Evolutionary conservation across 2,329 filamentous ascomycete species (phyloP).

Genomic region (Colletotrichum higginsianum): DNA sequence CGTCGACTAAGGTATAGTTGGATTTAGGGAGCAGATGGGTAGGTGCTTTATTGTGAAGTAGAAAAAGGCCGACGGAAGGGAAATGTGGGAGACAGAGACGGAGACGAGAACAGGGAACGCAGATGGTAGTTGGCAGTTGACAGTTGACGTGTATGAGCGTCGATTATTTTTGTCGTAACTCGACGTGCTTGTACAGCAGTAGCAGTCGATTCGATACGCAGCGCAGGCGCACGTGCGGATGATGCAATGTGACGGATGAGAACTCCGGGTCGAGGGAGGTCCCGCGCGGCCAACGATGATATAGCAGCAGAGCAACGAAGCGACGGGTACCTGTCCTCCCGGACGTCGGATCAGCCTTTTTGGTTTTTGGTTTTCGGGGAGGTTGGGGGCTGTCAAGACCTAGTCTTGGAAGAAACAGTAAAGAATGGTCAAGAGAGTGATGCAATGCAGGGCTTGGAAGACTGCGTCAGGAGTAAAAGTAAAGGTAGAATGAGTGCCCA

Average conservation of each 20-base stretch:
- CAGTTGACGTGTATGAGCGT: conserved; percentile 11
- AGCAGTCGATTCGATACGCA: conserved; percentile 21
- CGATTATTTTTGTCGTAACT: conserved; percentile 6
- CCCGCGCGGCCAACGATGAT: neutral
- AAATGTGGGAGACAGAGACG: neutral
- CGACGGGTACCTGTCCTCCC: neutral
- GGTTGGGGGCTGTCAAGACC: no score
- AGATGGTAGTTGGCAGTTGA: conserved; percentile 11
- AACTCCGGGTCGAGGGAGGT: conserved; percentile 4
- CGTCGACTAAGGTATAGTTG: neutral
- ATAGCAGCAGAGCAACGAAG: neutral
- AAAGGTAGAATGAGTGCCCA: neutral
- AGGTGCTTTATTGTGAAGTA: neutral
- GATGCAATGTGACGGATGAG: conserved; percentile 15
- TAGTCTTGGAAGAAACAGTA: neutral
- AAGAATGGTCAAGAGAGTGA: neutral
- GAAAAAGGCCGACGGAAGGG: conserved; percentile 8
- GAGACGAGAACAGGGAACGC: no score
- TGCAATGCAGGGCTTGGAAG: neutral
- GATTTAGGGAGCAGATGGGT: no score
- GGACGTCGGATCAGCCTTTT: conserved; percentile 1
- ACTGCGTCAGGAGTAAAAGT: neutral
- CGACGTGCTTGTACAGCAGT: conserved; percentile 27
- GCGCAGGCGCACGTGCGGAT: conserved; percentile 16
- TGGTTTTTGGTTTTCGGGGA: no score